These are phyloP conservation scores for Dalbergia cochinchinensis DNA, from an alignment of 306 rosid species.

Conservation along the genomic window DNA sequence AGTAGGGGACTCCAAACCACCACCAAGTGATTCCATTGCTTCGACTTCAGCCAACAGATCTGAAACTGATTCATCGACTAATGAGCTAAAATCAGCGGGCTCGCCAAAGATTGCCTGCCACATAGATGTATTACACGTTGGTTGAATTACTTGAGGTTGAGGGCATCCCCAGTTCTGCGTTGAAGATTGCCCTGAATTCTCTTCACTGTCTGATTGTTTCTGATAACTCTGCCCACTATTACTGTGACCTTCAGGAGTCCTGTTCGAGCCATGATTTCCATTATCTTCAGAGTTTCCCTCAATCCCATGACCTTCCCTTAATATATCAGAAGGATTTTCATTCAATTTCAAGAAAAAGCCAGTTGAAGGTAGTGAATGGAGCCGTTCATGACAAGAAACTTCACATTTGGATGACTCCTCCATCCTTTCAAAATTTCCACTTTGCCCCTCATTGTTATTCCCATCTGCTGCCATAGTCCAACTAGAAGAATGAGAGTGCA, in stretches of 20 bases:
- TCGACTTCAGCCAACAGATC: constrained; percentile 96
- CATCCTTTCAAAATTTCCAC: constrained; percentile 48
- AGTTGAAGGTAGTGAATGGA: constrained; percentile 60
- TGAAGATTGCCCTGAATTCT: constrained; percentile 78
- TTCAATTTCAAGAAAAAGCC: constrained; percentile 50
- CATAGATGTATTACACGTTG: constrained; percentile 54
- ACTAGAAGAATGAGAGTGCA: constrained; percentile 60
- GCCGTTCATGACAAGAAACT: constrained; percentile 44
- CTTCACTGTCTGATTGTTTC: constrained; percentile 76
- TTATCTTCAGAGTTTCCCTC: constrained; percentile 51
- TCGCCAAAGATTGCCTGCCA: constrained; percentile 76
- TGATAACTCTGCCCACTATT: constrained; percentile 56
- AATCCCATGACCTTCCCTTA: constrained; percentile 50
- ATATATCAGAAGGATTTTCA: constrained; percentile 48
- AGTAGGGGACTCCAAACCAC: constrained; percentile 74
- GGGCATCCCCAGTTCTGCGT: constrained; percentile 72
- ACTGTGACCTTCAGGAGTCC: constrained; percentile 58
- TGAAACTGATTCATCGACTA: constrained; percentile 82
- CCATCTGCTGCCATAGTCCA: constrained; percentile 56
- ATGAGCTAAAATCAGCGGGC: constrained; percentile 64
- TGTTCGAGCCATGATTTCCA: constrained; percentile 59
- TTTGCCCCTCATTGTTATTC: constrained; percentile 57
- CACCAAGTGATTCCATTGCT: constrained; percentile 84
- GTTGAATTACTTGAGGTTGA: constrained; percentile 47
- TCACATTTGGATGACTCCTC: constrained; percentile 56